Base-by-base conservation (phyloP, 306 rosid species). In the Dalbergia cultrata region DNA sequence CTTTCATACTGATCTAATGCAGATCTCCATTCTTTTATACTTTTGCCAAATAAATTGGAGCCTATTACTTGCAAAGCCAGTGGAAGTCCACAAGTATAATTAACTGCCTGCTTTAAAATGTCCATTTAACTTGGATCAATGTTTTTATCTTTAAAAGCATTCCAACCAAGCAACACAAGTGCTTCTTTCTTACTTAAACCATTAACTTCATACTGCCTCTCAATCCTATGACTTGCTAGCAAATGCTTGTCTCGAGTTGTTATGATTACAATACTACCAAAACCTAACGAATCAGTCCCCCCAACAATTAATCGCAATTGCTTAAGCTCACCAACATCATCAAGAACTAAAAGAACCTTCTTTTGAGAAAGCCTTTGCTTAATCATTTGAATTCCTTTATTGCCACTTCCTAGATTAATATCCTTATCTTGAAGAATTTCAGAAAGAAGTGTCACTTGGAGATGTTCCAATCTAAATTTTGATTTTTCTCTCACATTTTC, bases 211-310 rank as follows among this genome's bases (percentile, higher is more conserved):
- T 26, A 26, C 3, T 26, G 1, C 2, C 31, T 26, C 31, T 26
- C 31, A 26, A 26, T 26, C 1, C 2, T 2, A 26, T 26, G 31
- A 26, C 31, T 26, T 26, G 31, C 1, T 26, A 26, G 31, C 31
- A 26, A 26, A 8, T 71, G 59, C 22, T 59, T 65, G 33, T 83
- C 35, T 10, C 76, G n/a, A 14, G 83, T 83, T 0, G 86, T 83
- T 6, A 78, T 57, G 47, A 83, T 78, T 17, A 83, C 26, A 54
- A 66, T 78, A 5, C 83, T 83, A 0, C 83, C 83, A 54, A 5
- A 12, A 34, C 80, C 77, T 59, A 83, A 72, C 83, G 80, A 83
- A 49, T 83, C 18, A 19, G 5, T 0, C 7, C 5, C 12, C 18
- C 86, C 80, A 16, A 39, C 67, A 6, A 68, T 33, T 1, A 31